Percentiles rank a stretch among this genome's conserved stretches.
These are phyloP conservation scores for Ophiocordyceps polyrhachis-furcata DNA, from an alignment of 2,329 filamentous ascomycete genomes.

Conservation along the genomic window DNA sequence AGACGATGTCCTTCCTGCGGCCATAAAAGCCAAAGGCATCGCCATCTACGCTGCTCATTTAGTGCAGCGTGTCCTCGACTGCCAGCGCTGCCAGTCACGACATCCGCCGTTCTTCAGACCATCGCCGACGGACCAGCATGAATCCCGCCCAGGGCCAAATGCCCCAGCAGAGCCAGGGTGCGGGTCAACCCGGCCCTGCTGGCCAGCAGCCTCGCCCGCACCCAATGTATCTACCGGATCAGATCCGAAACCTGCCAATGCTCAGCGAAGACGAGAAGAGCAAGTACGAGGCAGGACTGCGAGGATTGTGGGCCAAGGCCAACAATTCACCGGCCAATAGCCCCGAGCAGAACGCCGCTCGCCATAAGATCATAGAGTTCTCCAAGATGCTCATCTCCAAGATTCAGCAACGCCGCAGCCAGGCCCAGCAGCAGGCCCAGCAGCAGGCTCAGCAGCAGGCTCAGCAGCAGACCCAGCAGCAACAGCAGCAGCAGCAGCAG, in stretches of 20 bases:
- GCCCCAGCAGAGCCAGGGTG: conserved; percentile 5
- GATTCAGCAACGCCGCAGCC: conserved; percentile 21
- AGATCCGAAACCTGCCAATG: conserved; percentile 29
- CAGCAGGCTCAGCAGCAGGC: no score
- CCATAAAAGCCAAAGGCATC: neutral
- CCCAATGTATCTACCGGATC: conserved; percentile 30
- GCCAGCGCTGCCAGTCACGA: neutral
- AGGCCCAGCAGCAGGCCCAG: conserved; percentile 13
- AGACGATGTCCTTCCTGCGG: neutral
- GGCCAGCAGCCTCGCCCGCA: conserved; percentile 10
- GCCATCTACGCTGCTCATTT: neutral
- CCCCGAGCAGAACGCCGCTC: conserved; percentile 28
- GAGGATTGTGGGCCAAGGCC: conserved; percentile 32
- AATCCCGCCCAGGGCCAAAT: conserved; percentile 5
- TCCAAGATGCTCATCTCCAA: conserved; percentile 36
- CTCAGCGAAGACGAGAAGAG: conserved; percentile 34
- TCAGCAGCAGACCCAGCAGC: neutral
- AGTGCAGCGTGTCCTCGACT: no score
- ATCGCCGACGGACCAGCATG: conserved; percentile 4
- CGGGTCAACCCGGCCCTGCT: conserved; percentile 8
- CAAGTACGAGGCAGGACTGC: conserved; percentile 40
- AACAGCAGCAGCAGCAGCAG: neutral
- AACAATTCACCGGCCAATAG: conserved; percentile 28
- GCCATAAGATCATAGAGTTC: conserved; percentile 41
- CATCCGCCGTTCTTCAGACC: no score